Base-by-base conservation (phyloP, 495 filamentous ascomycete species). In the Aspergillus nidulans region DNA sequence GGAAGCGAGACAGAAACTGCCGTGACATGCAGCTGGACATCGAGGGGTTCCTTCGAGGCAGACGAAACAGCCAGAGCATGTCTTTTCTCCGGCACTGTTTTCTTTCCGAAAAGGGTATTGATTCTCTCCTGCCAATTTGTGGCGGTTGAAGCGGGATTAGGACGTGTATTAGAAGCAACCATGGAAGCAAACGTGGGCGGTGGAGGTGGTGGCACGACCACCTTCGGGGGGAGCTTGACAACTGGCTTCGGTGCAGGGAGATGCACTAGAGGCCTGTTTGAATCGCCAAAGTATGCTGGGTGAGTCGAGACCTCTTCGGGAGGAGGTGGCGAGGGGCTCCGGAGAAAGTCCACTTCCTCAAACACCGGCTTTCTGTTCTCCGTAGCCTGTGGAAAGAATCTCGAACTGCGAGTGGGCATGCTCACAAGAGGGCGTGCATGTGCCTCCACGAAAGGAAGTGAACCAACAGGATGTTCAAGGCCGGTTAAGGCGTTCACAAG, bases 121-220 rank as follows among this genome's bases (percentile, higher is more conserved):
- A 92, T 84, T 64, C 80, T 84, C 48, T 87, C 84, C 63, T 91
- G 88, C 88, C 88, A 92, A 8, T 75, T 72, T 2, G 74, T 69
- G 9, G 68, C 67, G 21, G 65, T 68, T 15, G 67, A 62, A 2
- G 56, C 46, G 23, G 51, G 64, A 16, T 57, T 49, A 24, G 51
- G 51, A 2, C 61, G 72, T 36, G 71, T 66, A 10, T 74, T 64
- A 4, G 77, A 74, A 20, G 79, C 76, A 16, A 75, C 79, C 64
- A 79, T 79, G 1, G 81, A 79, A 16, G 81, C 79, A 63, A 84
- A 83, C 0, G 81, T 79, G 1, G 77, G 66, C 3, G 78, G 74
- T 1, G 71, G 69, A 12, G 65, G 68, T 39, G 76, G 78, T 23
- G 71, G 66, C 53, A 71, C 71, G 25, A 68, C 57, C 40, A 69